Conservation (phyloP, 257 asterid genomes). For the Misopates orontium region DNA sequence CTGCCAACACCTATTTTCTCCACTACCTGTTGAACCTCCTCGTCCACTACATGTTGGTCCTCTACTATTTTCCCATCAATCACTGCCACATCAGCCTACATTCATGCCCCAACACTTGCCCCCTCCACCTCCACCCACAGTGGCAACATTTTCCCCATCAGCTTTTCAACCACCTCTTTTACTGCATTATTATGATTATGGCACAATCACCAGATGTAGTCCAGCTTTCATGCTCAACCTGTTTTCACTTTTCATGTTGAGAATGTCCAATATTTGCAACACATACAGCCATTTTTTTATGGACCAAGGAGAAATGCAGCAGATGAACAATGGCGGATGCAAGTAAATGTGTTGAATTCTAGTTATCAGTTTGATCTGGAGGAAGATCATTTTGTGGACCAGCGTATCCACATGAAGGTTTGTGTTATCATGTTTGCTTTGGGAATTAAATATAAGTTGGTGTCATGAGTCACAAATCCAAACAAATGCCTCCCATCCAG, state of each 20-base stretch:
- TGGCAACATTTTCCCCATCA: slow-evolving; percentile 40
- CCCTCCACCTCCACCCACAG: slow-evolving; percentile 46
- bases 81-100: slow-evolving; percentile 54
- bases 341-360: slow-evolving; percentile 33
- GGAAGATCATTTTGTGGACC: slow-evolving; percentile 35
- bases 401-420: slow-evolving; percentile 35
- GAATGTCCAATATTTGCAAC: too few species aligned
- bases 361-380: slow-evolving; percentile 30
- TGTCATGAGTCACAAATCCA: slow-evolving; percentile 11
- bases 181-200: too few species aligned
- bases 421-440: slow-evolving; percentile 3
- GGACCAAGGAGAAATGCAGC: too few species aligned
- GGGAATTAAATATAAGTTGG: neutral
- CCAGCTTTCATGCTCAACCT: slow-evolving; percentile 20
- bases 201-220: too few species aligned
- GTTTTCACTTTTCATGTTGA: slow-evolving; percentile 21
- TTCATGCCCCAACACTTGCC: slow-evolving; percentile 41
- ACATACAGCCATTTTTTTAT: too few species aligned
- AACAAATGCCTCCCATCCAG: too few species aligned
- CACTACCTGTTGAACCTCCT: slow-evolving; percentile 36
- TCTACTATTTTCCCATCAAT: slow-evolving; percentile 46
- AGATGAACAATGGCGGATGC: slow-evolving; percentile 39
- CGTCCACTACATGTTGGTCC: slow-evolving; percentile 31
- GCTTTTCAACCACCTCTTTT: slow-evolving; percentile 51
- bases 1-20: too few species aligned